phyloP scores from a whole-genome alignment of 2,329 filamentous ascomycete genomes.

The Claviceps sp. region DNA sequence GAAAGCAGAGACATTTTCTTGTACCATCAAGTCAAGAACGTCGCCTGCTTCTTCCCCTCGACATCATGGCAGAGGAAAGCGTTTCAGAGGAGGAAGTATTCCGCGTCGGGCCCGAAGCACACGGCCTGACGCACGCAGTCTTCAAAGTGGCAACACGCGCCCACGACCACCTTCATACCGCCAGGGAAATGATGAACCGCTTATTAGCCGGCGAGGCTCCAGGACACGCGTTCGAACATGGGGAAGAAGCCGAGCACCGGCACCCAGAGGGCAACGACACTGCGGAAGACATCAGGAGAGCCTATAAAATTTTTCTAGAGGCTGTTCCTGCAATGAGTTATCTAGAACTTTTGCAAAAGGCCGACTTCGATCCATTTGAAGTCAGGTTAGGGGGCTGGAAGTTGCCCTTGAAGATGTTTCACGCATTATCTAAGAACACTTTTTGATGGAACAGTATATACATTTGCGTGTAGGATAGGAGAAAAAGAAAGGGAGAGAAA shows the following conservation, averaged over 20 bases:
- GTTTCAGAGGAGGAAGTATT: constrained; percentile 85
- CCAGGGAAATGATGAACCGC: constrained; percentile 77
- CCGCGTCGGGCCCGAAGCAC: constrained; percentile 61
- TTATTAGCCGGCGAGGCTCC: constrained; percentile 59
- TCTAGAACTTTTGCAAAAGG: constrained; percentile 61
- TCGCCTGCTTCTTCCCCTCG: constrained; percentile 65
- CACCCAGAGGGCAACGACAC: constrained; percentile 29
- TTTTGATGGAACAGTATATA: constrained; percentile 22
- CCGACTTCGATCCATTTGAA: constrained; percentile 73
- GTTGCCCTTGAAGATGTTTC: constrained; percentile 63
- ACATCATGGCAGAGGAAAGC: constrained; percentile 72
- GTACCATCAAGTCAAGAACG: constrained; percentile 28
- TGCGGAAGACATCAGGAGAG: constrained; percentile 36
- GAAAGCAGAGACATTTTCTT: constrained; percentile 26
- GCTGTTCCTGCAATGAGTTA: constrained; percentile 67
- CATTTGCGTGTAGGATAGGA: no score
- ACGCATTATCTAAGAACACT: constrained; percentile 33
- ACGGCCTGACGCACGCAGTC: constrained; percentile 75
- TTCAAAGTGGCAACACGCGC: constrained; percentile 88
- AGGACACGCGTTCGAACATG: constrained; percentile 81
- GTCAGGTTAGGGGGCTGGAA: constrained; percentile 57
- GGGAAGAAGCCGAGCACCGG: constrained; percentile 56
- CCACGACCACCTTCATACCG: constrained; percentile 91
- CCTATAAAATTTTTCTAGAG: constrained; percentile 71
- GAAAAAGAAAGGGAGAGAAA: no score